phyloP scores from a whole-genome alignment of 805 yeast genomes.

The Cyberlindnera maritima region DNA sequence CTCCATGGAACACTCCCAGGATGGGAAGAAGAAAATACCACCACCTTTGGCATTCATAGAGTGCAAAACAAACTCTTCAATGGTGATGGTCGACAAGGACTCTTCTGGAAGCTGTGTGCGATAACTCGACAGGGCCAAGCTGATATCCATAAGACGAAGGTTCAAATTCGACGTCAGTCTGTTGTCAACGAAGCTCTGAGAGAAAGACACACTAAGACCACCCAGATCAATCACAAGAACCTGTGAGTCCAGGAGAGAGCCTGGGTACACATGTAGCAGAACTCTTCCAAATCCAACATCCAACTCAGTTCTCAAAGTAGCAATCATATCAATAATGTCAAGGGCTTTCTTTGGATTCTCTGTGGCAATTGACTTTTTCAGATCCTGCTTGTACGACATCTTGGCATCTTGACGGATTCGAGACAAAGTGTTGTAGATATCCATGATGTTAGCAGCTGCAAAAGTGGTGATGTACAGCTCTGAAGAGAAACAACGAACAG shows the following conservation, averaged over 20 bases:
- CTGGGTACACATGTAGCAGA: conserved; percentile 73
- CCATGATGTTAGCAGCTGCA: conserved; percentile 79
- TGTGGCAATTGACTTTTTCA: conserved; percentile 47
- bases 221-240: conserved; percentile 65
- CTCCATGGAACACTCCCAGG: conserved; percentile 70
- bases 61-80: conserved; percentile 52
- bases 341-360: conserved; percentile 17
- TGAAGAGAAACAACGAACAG: conserved; percentile 46
- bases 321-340: conserved; percentile 29
- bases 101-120: conserved; percentile 51
- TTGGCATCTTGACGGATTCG: conserved; percentile 73
- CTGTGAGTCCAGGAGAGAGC: conserved; percentile 72
- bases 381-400: conserved; percentile 70
- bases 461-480: conserved; percentile 75
- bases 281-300: conserved; percentile 57
- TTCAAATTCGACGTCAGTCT: conserved; percentile 49
- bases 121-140: conserved; percentile 63
- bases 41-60: conserved; percentile 73
- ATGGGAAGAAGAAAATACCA: conserved; percentile 74
- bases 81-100: conserved; percentile 40
- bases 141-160: conserved; percentile 58
- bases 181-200: conserved; percentile 43
- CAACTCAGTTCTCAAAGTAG: conserved; percentile 60
- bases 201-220: conserved; percentile 49
- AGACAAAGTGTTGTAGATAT: conserved; percentile 66